phyloP scores from a whole-genome alignment of 768 basidiomycete species.

The Boletus patriciae region DNA sequence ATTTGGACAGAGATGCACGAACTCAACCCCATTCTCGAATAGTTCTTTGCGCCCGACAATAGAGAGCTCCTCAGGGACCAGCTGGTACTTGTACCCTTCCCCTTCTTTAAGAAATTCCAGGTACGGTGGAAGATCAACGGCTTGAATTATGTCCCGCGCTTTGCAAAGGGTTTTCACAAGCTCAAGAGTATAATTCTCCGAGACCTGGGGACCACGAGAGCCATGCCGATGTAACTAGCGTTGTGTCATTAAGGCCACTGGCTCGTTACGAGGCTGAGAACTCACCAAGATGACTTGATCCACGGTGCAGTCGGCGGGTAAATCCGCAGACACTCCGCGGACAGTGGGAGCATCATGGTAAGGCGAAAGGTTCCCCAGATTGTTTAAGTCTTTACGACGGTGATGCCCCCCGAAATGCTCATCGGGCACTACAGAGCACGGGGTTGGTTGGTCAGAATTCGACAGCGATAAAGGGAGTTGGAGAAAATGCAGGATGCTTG shows the following conservation, averaged over 20 bases:
- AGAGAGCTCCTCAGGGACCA: conserved; percentile 39
- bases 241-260: neutral
- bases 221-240: conserved; percentile 44
- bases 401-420: neutral
- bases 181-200: conserved; percentile 31
- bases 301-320: conserved; percentile 42
- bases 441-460: neutral
- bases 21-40: conserved; percentile 43
- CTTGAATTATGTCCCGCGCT: conserved; percentile 22
- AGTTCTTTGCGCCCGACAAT: conserved; percentile 37
- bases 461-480: conserved; percentile 9
- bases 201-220: conserved; percentile 41
- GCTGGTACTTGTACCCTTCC: conserved; percentile 33
- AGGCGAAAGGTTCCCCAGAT: conserved; percentile 39
- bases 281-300: conserved; percentile 42
- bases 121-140: conserved; percentile 31
- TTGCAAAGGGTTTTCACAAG: conserved; percentile 34
- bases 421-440: neutral
- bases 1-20: conserved; percentile 6
- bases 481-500: conserved; percentile 13
- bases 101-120: conserved; percentile 40
- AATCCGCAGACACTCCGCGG: conserved; percentile 25
- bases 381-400: neutral
- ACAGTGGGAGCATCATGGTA: conserved; percentile 36
- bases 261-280: neutral